These are phyloP conservation scores for Areca catechu DNA, from an alignment of 176 grass and related monocot genomes.

Conservation along the genomic window DNA sequence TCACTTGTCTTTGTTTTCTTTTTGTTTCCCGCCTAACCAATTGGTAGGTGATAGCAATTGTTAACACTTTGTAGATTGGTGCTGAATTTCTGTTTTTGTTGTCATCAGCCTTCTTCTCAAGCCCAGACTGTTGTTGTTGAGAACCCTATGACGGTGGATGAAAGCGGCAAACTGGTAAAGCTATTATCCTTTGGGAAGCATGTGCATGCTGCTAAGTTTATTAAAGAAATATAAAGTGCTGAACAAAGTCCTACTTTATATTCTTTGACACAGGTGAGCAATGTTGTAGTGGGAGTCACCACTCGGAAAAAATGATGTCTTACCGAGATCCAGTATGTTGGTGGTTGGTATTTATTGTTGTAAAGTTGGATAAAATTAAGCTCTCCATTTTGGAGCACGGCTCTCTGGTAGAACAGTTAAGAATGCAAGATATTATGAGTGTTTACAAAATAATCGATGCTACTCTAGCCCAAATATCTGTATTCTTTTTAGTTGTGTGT, in stretches of 20 bases:
- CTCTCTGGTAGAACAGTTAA: too few species aligned
- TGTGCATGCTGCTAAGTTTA: too few species aligned
- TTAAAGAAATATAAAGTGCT: too few species aligned
- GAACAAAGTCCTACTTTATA: not conserved
- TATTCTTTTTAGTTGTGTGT: too few species aligned
- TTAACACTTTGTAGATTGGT: constrained; percentile 15
- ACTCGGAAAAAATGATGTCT: constrained; percentile 47
- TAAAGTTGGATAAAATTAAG: constrained; percentile 21
- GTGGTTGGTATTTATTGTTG: not conserved
- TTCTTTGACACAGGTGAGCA: constrained; percentile 63
- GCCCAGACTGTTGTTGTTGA: constrained; percentile 81
- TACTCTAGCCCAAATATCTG: too few species aligned
- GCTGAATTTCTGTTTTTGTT: constrained; percentile 17
- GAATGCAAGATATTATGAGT: too few species aligned
- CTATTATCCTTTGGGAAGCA: not conserved
- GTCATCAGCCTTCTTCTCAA: constrained; percentile 45
- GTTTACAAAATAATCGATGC: too few species aligned
- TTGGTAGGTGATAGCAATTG: too few species aligned
- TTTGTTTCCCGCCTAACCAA: too few species aligned
- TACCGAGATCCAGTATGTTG: not conserved
- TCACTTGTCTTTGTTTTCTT: not conserved
- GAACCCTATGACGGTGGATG: constrained; percentile 85
- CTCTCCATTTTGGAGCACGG: too few species aligned
- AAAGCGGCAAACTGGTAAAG: constrained; percentile 86
- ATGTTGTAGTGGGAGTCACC: constrained; percentile 84